Evolutionary conservation across 2,329 filamentous ascomycete species (phyloP).

Genomic region (Colletotrichum lini): DNA sequence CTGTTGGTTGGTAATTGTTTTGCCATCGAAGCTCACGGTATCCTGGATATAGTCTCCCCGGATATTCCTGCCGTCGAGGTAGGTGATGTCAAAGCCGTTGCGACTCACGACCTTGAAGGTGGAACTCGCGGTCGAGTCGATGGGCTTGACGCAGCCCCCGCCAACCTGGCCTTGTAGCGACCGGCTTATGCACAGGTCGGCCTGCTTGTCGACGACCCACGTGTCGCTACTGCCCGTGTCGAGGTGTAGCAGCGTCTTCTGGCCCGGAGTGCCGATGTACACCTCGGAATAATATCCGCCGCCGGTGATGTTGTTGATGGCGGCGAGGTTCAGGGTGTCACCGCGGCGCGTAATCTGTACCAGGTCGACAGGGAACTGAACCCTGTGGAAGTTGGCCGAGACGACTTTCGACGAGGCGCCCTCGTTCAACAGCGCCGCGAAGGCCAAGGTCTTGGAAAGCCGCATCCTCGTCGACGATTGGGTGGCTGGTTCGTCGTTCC

Average conservation of each 20-base stretch:
- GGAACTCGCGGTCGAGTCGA: conserved; percentile 61
- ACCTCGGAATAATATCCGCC: conserved; percentile 76
- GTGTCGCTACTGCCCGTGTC: conserved; percentile 80
- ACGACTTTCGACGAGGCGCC: conserved; percentile 30
- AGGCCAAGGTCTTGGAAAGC: neutral
- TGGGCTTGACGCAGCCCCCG: conserved; percentile 46
- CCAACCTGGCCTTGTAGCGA: conserved; percentile 17
- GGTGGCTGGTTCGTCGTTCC: neutral
- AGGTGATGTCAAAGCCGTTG: conserved; percentile 70
- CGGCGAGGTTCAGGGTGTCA: conserved; percentile 52
- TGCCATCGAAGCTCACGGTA: conserved; percentile 64
- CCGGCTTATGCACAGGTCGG: conserved; percentile 32
- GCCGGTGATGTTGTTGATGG: conserved; percentile 67
- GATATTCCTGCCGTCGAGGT: conserved; percentile 71
- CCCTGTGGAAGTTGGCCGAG: conserved; percentile 24
- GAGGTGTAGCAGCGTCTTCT: conserved; percentile 70
- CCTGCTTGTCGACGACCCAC: conserved; percentile 62
- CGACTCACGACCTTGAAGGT: conserved; percentile 61
- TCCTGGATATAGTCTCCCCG: conserved; percentile 72
- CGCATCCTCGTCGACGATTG: conserved; percentile 4
- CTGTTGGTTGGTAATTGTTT: conserved; percentile 65
- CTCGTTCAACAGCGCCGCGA: conserved; percentile 18
- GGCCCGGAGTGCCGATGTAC: conserved; percentile 73
- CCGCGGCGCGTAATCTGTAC: conserved; percentile 34
- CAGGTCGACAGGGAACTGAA: conserved; percentile 21